Base-by-base conservation (phyloP, 176 grass and related monocot genomes). In the Rhipidocladum racemiflorum region DNA sequence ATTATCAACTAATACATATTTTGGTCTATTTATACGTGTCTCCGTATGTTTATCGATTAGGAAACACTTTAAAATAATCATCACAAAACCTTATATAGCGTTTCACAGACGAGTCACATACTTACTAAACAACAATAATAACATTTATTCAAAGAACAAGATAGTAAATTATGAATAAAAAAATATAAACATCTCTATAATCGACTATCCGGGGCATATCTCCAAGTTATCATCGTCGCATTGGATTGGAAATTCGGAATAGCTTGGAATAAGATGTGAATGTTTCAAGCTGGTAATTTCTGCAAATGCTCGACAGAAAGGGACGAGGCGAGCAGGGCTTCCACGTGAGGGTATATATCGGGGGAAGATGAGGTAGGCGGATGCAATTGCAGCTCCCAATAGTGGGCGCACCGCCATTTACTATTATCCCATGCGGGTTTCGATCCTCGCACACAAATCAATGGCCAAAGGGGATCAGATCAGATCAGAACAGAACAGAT, bases 301-400 rank as follows among this genome's bases (percentile, higher is more conserved):
- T 83, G 72, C 85, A 82, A 70, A 69, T 43, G 51, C 72, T 82
- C 45, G 68, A 70, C 81, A 75, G 24, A 75, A 67, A 84, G 48
- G 24, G 35, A 0, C 25, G 56, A 15, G 42, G 21, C 35, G 72
- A 13, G 64, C 18, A 24, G 65, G 11, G 7, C 2, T 24, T 65
- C 63, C 85, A 87, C 79, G 86, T 71, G 54, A 77, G 50, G 74
- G 86, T 29, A 78, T 88, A 65, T 48, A 46, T 83, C 66, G 73
- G 65, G 66, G 55, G 12, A 16, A 20, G 70, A 35, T n/a, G 61
- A n/a, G 70, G 6, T 25, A 23, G 16, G 21, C 54, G 54, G 46
- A 76, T 67, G 14, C 81, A 21, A 51, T 85, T 1, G 23, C 72
- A 17, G 30, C 65, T 77, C 44, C 79, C 79, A 6, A 24, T 29